These are phyloP conservation scores for Smittium culicis DNA, from an alignment of 371 early-diverging fungal genomes.

Conservation along the genomic window DNA sequence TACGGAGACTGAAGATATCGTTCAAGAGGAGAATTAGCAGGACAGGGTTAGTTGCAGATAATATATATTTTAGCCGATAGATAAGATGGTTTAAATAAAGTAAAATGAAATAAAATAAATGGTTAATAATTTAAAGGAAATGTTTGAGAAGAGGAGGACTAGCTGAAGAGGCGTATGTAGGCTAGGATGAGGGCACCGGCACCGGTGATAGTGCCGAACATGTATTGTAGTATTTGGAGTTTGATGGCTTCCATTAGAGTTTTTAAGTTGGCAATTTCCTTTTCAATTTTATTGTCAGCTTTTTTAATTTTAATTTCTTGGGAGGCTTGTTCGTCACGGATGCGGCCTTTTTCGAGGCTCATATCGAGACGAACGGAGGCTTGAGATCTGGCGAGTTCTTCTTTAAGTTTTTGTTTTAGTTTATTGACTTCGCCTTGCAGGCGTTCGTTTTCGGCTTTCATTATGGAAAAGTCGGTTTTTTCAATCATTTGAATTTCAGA, in stretches of 20 bases:
- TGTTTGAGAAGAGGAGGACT: slow-evolving; percentile 14
- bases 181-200: neutral
- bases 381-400: slow-evolving; percentile 74
- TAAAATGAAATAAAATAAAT: no score
- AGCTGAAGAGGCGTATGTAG: neutral
- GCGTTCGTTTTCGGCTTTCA: slow-evolving; percentile 70
- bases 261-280: slow-evolving; percentile 65
- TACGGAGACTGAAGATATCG: no score
- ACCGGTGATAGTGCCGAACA: slow-evolving; percentile 24
- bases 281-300: slow-evolving; percentile 74
- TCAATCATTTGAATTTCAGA: slow-evolving; percentile 76
- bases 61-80: no score
- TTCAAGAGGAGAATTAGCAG: no score
- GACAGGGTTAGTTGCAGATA: no score
- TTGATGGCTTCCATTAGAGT: slow-evolving; percentile 88
- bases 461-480: slow-evolving; percentile 75
- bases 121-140: no score
- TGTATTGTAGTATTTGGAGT: slow-evolving; percentile 67
- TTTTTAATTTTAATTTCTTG: slow-evolving; percentile 77
- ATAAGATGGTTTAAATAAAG: no score
- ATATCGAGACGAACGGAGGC: slow-evolving; percentile 77
- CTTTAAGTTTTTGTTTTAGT: slow-evolving; percentile 56
- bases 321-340: slow-evolving; percentile 65
- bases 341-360: slow-evolving; percentile 75
- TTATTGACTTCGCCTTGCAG: slow-evolving; percentile 63